These are phyloP conservation scores for Alopecurus myosuroides DNA, from an alignment of 176 grass and related monocot species.

Conservation along the genomic window DNA sequence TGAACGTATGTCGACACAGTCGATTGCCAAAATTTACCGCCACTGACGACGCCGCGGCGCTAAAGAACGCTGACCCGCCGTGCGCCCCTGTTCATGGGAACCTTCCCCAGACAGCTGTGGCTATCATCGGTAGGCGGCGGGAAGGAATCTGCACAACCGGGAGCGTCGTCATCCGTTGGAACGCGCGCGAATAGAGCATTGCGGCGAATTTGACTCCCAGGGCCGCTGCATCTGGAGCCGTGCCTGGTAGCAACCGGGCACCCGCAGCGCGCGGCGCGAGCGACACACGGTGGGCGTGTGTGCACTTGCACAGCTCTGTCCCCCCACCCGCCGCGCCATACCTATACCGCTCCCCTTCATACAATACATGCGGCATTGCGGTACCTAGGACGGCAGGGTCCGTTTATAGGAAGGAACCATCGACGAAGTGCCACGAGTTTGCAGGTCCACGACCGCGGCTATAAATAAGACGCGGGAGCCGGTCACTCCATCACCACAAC, in stretches of 20 bases:
- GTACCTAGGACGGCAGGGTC: not conserved
- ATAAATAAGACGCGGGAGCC: slow-evolving; percentile 16
- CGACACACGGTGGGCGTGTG: slow-evolving; percentile 33
- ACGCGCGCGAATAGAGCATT: not conserved
- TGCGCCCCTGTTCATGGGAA: slow-evolving; percentile 11
- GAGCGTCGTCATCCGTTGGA: slow-evolving; percentile 12
- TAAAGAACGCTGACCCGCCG: not conserved
- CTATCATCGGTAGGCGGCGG: not conserved
- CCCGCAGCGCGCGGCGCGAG: slow-evolving; percentile 30
- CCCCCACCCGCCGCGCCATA: slow-evolving; percentile 1
- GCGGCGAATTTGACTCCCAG: not conserved
- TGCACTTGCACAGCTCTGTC: not conserved
- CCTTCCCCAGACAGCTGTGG: slow-evolving; percentile 34
- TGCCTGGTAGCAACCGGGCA: slow-evolving; percentile 45
- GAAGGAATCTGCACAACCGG: not conserved
- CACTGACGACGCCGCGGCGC: no score
- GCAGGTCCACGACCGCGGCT: not conserved
- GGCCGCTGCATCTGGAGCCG: slow-evolving; percentile 17
- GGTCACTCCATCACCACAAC: not conserved
- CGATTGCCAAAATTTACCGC: no score
- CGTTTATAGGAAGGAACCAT: slow-evolving; percentile 26
- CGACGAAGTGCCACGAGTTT: not conserved
- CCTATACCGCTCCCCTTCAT: no score
- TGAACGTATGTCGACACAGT: no score
- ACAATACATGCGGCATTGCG: not conserved